Evolutionary conservation across 2,329 filamentous ascomycete genomes (phyloP).

Genomic region (Coleophoma cylindrospora): DNA sequence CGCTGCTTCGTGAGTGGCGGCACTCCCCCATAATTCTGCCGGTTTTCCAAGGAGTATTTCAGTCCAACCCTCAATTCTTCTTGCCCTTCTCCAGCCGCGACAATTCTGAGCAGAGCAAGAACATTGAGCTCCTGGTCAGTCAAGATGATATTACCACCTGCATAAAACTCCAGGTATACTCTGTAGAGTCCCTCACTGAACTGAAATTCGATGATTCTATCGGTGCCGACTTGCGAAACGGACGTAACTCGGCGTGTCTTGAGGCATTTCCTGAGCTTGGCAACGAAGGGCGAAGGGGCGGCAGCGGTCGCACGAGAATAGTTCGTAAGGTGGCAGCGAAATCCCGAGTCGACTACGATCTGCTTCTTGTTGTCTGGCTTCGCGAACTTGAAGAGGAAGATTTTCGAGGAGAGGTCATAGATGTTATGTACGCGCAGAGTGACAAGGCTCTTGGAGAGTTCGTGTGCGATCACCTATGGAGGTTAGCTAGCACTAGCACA

Average conservation of each 20-base stretch:
- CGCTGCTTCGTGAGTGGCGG: constrained; percentile 71
- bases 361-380: constrained; percentile 88
- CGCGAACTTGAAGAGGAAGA: constrained; percentile 91
- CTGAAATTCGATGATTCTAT: constrained; percentile 85
- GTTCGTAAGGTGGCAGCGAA: constrained; percentile 89
- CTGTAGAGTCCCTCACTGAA: constrained; percentile 90
- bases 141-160: constrained; percentile 89
- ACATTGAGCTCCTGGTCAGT: constrained; percentile 83
- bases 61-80: constrained; percentile 75
- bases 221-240: constrained; percentile 83
- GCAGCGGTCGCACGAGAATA: constrained; percentile 85
- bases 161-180: constrained; percentile 93
- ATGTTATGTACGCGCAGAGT: constrained; percentile 84
- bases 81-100: constrained; percentile 76
- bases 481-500: constrained; percentile 1
- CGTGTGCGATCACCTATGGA: constrained; percentile 80
- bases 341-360: constrained; percentile 88
- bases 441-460: constrained; percentile 74
- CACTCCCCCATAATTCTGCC: constrained; percentile 77
- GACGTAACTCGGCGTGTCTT: constrained; percentile 81
- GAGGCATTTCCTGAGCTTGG: constrained; percentile 78
- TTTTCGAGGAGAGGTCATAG: constrained; percentile 93
- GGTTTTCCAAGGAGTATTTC: constrained; percentile 72
- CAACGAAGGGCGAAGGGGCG: constrained; percentile 80
- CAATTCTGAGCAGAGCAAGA: constrained; percentile 72